Base-by-base conservation (phyloP, 768 basidiomycete species). In the Hemileccinum impolitum region DNA sequence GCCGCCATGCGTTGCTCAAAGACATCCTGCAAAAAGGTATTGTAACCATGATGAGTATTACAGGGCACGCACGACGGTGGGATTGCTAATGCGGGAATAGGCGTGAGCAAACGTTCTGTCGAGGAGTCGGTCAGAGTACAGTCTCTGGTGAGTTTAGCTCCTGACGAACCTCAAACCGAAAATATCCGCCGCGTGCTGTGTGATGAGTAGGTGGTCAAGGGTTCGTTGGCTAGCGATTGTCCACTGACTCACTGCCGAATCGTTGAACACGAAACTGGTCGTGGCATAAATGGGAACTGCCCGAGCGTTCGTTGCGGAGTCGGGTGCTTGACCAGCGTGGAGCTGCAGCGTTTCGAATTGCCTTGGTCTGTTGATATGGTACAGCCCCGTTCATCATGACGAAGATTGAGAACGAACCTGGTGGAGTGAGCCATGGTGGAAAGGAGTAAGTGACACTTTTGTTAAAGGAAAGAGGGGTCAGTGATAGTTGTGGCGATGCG, bases 281-380 rank as follows among this genome's bases (percentile, higher is more conserved):
- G 82, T 71, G 0, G 85, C 80, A 50, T 89, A 90, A 59, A 92
- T 89, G 1, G 90, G 90, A 0, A 81, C 79, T 3, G 88, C 90
- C 3, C 88, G 78, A 4, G 90, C 84, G 48, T 85, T 82, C 0
- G 84, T 87, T 1, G 81, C 62, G 0, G 78, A 64, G 66, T 87
- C 86, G 11, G 78, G 75, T 13, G 8, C 18, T 53, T 88, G 84
- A 1, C 89, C 89, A 15, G 81, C 89, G 61, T 92, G 89, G 6
- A 90, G 73, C 65, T 89, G 87, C 40, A 90, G 72, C 1, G 87
- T 90, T 58, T 90, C 87, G 57, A 90, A 89, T 59, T 87, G 84
- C 4, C 37, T 41, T 3, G 39, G 35, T 28, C 18, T 53, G n/a
- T 23, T 37, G 19, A 9, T 0, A 8, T 2, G 2, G 9, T 12